Evolutionary conservation across 2,329 filamentous ascomycete species (phyloP), one percentile per base, ranked within the genome.

Genomic region (Cordyceps farinosa): DNA sequence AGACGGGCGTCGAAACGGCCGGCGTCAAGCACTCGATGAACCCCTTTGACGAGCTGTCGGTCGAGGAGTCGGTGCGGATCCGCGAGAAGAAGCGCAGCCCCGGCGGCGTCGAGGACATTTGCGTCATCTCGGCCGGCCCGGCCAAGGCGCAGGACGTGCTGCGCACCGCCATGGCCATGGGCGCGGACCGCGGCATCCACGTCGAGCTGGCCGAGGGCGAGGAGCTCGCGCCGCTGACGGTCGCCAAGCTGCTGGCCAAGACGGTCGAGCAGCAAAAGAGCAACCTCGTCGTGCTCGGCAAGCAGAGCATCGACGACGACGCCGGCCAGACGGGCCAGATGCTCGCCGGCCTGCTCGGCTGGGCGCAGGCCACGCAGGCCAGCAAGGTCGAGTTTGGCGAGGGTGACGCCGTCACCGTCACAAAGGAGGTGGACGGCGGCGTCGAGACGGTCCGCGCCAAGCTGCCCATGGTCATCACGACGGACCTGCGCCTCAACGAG

Each of bases 1-100:
- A 86, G 78, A 97, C 94, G 66, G 94, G 87, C 74, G 90, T 99
- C 78, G 94, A 97, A 79, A 97, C 91, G 62, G 84, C 89, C 67
- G 91, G 91, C 69, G 92, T 98, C 73, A 98, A 98, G 80, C 94
- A 98, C 84, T 93, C 89, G 75, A 94, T 99, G 87, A 99, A 98
- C 84, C 95, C 95, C 27, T 99, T 99, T 80, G 95, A 99, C 82
- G 95, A 99, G 78, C 90, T 99, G 73, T 96, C 92, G 50, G 88
- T 99, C 77, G 95, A 99, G 80, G 95, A 98, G 81, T 91, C 93
- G 58, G 91, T 97, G 58, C 92, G 91, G 47, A 90, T 99, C 74
- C 93, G 95, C 77, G 94, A 98, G 77, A 90, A 91, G 82, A 90
- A 91, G 77, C 77, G 79, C 62, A 86, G 87, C 22, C 84, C 87